A percentile compares a stretch with the other conserved stretches of the same genome.
phyloP scores from a whole-genome alignment of 2,329 filamentous ascomycete genomes.

The Botryotinia narcissicola region DNA sequence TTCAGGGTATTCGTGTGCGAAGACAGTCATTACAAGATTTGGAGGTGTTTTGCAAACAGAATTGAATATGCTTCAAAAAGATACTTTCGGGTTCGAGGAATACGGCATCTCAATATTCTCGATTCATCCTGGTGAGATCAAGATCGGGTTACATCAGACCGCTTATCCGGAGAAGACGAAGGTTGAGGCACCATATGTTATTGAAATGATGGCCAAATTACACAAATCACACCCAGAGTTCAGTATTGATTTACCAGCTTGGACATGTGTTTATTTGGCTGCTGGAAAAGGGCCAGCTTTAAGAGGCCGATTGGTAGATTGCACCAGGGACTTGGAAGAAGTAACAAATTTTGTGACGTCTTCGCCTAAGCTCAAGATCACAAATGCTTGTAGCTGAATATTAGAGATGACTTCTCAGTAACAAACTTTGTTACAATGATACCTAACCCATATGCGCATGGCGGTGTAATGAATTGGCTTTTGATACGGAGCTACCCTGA shows the following conservation, averaged over 20 bases:
- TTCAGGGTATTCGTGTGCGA: conserved; percentile 28
- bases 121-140: conserved; percentile 28
- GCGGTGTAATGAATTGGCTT: not conserved
- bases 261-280: conserved; percentile 31
- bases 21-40: conserved; percentile 28
- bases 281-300: conserved; percentile 22
- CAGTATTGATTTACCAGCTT: conserved; percentile 25
- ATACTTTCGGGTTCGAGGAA: conserved; percentile 18
- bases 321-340: conserved; percentile 28
- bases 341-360: conserved; percentile 22
- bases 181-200: conserved; percentile 26
- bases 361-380: conserved; percentile 23
- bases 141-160: conserved; percentile 25
- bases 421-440: not conserved
- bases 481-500: not conserved
- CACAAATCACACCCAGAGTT: conserved; percentile 24
- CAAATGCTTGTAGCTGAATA: conserved; percentile 25
- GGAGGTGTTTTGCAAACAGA: conserved; percentile 26
- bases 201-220: conserved; percentile 28
- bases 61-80: conserved; percentile 24
- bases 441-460: not conserved
- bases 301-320: conserved; percentile 26
- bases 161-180: conserved; percentile 28
- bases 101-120: conserved; percentile 29
- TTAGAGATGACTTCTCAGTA: not conserved